Base-by-base conservation (phyloP, 106 monocot species). In the Allium sativum region DNA sequence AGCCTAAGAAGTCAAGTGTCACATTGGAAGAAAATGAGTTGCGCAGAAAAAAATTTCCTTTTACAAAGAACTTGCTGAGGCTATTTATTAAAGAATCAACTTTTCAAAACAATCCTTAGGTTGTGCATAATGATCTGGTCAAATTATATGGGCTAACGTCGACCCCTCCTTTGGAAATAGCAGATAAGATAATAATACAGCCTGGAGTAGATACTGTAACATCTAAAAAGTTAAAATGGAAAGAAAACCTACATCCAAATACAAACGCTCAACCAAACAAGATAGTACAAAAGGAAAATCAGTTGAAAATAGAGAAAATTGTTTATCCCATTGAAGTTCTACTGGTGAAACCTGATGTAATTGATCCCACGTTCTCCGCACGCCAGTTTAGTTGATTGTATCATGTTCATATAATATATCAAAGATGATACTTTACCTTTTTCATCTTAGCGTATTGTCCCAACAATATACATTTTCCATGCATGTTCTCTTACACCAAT, bases 21-120 rank as follows among this genome's bases (percentile, higher is more conserved):
- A 69, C 58, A 12, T 58, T 47, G 40, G 58, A 41, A 14, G 50
- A 57, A 20, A 16, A 59, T 6, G 50, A 48, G 11, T 59, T 69
- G 58, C 47, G 31, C 46, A 57, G 68, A 48, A 58, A 59, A 56
- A 69, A 48, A 9, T 7, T 59, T 8, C 68, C 68, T 59, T 69
- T 69, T 18, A 40, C 68, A 21, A 69, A 48, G 55, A 50, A 44
- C 48, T 8, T 69, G 46, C 31, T 69, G 48, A 69, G 59, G 68
- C 44, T 59, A 59, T 69, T 59, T 44, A 69, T 69, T 15, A 69
- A 59, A 21, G 68, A 69, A 69, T 69, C 68, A 48, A 69, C 68
- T 69, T 48, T 45, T 46, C 68, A 69, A 40, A 59, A 40, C 59
- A 40, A 16, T 58, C 68, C 68, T 18, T 69, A 58, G 68, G 57